Evolutionary conservation across 176 grass and related monocot species (phyloP).

Genomic region (Zizania latifolia): DNA sequence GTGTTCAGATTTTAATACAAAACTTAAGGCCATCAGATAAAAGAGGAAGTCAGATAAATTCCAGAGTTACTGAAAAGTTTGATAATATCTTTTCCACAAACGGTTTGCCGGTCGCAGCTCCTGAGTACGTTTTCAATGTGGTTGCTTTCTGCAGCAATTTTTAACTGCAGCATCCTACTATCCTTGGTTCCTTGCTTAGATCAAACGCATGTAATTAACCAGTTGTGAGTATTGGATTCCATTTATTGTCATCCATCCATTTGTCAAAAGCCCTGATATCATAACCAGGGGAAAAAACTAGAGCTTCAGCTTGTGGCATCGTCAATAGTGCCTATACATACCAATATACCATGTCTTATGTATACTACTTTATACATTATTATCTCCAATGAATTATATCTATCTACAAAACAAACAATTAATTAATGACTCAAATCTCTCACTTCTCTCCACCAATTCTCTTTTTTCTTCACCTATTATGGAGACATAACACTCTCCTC

Average conservation of each 20-base stretch:
- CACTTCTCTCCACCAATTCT: too few relatives aligned
- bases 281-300: background rate
- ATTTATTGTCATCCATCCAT: constrained; percentile 19
- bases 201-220: constrained; percentile 10
- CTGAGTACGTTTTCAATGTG: background rate
- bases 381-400: too few relatives aligned
- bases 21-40: background rate
- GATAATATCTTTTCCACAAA: background rate
- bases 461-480: too few relatives aligned
- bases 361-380: too few relatives aligned
- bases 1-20: background rate
- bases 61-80: background rate
- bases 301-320: constrained; percentile 34
- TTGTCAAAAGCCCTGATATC: constrained; percentile 16
- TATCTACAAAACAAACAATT: too few relatives aligned
- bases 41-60: background rate
- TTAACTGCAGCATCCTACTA: background rate
- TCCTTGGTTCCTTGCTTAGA: constrained; percentile 24
- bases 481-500: too few relatives aligned
- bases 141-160: constrained; percentile 18
- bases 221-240: constrained; percentile 32
- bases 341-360: too few relatives aligned
- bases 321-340: too few relatives aligned
- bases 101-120: background rate
- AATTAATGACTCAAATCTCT: too few relatives aligned